A percentile compares a stretch with the other conserved stretches of the same genome.
These are phyloP conservation scores for Penicillium lividum DNA, from an alignment of 495 filamentous ascomycete genomes.

Conservation along the genomic window DNA sequence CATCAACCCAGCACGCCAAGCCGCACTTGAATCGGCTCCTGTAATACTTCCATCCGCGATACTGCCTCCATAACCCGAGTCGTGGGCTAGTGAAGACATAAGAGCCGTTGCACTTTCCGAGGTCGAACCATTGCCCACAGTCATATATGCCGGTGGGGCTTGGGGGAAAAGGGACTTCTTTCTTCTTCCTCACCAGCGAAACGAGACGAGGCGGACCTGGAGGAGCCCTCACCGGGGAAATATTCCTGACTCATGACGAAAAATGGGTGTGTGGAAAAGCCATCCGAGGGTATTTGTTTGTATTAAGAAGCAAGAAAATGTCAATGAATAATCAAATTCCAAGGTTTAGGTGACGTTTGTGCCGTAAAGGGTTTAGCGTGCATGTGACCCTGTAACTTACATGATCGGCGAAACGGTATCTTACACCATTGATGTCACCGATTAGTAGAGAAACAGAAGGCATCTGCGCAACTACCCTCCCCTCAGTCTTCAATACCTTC, in stretches of 20 bases:
- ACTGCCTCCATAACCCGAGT: constrained; percentile 91
- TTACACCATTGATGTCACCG: constrained; percentile 34
- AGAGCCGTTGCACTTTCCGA: constrained; percentile 72
- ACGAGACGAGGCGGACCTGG: constrained; percentile 41
- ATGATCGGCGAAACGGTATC: constrained; percentile 8
- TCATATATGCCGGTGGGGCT: constrained; percentile 72
- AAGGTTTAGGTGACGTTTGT: constrained; percentile 23
- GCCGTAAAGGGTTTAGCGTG: constrained; percentile 26
- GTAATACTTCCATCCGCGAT: constrained; percentile 51
- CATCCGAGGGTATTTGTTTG: constrained; percentile 27
- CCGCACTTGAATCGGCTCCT: constrained; percentile 44
- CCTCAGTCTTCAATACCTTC: not conserved
- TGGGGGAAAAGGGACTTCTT: constrained; percentile 33
- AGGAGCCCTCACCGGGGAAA: constrained; percentile 50
- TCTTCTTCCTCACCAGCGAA: constrained; percentile 33
- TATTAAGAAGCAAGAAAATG: constrained; percentile 4
- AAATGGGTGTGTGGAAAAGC: constrained; percentile 9
- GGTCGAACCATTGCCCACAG: constrained; percentile 78
- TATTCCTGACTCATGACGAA: constrained; percentile 75
- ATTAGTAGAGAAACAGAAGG: not conserved
- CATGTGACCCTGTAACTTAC: constrained; percentile 30
- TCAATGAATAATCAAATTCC: constrained; percentile 18
- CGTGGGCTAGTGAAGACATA: constrained; percentile 70
- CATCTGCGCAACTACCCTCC: not conserved
- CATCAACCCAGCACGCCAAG: constrained; percentile 62